Evolutionary conservation across 352 stramenopile species (phyloP).

Genomic region (Thalassiosira livingstoniorum): DNA sequence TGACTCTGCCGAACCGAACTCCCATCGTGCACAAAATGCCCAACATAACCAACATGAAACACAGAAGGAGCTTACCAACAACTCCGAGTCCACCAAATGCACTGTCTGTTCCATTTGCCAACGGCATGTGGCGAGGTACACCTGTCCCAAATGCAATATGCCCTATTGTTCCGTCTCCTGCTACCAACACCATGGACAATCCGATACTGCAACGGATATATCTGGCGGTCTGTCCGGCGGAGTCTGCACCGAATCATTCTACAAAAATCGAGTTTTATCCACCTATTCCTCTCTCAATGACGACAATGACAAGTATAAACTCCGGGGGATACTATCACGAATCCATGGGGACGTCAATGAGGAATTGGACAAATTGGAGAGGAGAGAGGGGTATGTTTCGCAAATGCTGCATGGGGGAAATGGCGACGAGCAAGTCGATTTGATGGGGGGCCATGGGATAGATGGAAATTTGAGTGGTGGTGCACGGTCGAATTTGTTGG

Average conservation of each 20-base stretch:
- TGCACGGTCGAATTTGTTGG: not conserved
- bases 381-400: conserved; percentile 18
- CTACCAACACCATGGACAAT: conserved; percentile 57
- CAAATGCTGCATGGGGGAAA: conserved; percentile 9
- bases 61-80: no score
- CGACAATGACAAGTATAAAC: conserved; percentile 11
- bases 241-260: conserved; percentile 71
- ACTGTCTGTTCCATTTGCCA: conserved; percentile 57
- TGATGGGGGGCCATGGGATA: not conserved
- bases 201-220: not conserved
- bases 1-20: not conserved
- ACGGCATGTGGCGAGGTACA: conserved; percentile 64
- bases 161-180: conserved; percentile 70
- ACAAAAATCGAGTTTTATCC: conserved; percentile 57
- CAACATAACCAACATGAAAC: not conserved
- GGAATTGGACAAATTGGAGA: conserved; percentile 18
- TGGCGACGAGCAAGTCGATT: not conserved
- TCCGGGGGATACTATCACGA: conserved; percentile 36
- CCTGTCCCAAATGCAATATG: conserved; percentile 62
- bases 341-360: conserved; percentile 57
- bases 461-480: not conserved
- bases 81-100: no score
- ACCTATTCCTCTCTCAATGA: conserved; percentile 6
- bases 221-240: no score
- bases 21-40: not conserved